Evolutionary conservation across 495 filamentous ascomycete genomes (phyloP).

Genomic region (Amphirosellinia nigrospora): DNA sequence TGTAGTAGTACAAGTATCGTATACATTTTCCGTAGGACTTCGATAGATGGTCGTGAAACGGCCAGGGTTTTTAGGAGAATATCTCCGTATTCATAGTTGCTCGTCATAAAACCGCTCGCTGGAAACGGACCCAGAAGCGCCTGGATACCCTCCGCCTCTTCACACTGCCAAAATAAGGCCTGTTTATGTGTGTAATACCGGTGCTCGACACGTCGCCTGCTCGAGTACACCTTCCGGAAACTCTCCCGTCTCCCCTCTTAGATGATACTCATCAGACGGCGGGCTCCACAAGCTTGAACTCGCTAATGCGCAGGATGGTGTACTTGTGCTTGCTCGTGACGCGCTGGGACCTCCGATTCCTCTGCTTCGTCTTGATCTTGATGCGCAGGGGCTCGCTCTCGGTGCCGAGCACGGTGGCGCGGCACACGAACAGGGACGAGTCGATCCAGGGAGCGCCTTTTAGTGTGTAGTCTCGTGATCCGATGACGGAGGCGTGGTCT

Average conservation of each 20-base stretch:
- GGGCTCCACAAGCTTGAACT: slow-evolving; percentile 72
- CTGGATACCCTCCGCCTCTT: neutral
- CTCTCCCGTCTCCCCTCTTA: neutral
- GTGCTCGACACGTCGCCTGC: no score
- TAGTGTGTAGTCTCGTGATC: slow-evolving; percentile 88
- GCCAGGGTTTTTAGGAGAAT: neutral
- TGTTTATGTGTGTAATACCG: neutral
- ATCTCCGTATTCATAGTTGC: neutral
- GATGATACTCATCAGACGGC: slow-evolving; percentile 8
- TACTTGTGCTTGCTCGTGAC: slow-evolving; percentile 85
- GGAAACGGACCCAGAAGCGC: neutral
- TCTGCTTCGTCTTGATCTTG: slow-evolving; percentile 92
- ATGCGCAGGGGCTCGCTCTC: slow-evolving; percentile 87
- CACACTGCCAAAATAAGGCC: no score
- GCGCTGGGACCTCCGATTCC: slow-evolving; percentile 73
- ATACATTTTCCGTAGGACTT: neutral
- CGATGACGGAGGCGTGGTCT: slow-evolving; percentile 78
- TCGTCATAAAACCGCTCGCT: neutral
- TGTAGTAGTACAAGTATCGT: slow-evolving; percentile 22
- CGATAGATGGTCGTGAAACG: neutral
- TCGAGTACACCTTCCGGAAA: neutral
- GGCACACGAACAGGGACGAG: slow-evolving; percentile 80
- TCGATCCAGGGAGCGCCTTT: slow-evolving; percentile 80
- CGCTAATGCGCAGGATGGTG: slow-evolving; percentile 83
- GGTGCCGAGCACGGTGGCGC: slow-evolving; percentile 82